Conservation (phyloP, 306 rosid species). For the Cucurbita ficifolia region DNA sequence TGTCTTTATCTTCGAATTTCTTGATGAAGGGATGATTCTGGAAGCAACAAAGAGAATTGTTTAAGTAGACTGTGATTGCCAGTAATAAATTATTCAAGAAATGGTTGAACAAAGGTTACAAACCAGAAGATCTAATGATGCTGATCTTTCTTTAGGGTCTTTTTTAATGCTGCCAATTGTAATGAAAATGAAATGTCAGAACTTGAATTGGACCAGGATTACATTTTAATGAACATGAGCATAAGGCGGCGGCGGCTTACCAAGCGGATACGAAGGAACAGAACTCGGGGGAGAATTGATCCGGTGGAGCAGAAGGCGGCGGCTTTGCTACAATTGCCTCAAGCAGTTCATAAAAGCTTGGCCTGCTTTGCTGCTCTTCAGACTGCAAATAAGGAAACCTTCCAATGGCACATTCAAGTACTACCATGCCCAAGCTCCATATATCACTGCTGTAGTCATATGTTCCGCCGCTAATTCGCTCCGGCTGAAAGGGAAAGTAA, state of each 20-base stretch:
- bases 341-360: constrained; percentile 91
- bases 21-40: constrained; percentile 92
- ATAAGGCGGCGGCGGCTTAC: constrained; percentile 14
- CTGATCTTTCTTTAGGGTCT: constrained; percentile 54
- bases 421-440: constrained; percentile 96
- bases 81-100: neutral
- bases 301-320: constrained; percentile 86
- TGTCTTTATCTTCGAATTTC: constrained; percentile 90
- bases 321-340: constrained; percentile 83
- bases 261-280: constrained; percentile 89
- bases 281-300: constrained; percentile 93
- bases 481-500: constrained; percentile 51
- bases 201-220: neutral
- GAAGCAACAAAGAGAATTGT: constrained; percentile 14
- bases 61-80: neutral
- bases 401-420: constrained; percentile 95
- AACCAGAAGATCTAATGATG: constrained; percentile 89
- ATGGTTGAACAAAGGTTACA: constrained; percentile 15
- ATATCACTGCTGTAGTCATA: constrained; percentile 92
- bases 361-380: constrained; percentile 82
- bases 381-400: constrained; percentile 82
- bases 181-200: constrained; percentile 4
- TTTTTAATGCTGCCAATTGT: constrained; percentile 69
- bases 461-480: constrained; percentile 80
- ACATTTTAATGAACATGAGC: neutral